Evolutionary conservation across 2,329 filamentous ascomycete species (phyloP).

Genomic region (Myriosclerotinia curreyana): DNA sequence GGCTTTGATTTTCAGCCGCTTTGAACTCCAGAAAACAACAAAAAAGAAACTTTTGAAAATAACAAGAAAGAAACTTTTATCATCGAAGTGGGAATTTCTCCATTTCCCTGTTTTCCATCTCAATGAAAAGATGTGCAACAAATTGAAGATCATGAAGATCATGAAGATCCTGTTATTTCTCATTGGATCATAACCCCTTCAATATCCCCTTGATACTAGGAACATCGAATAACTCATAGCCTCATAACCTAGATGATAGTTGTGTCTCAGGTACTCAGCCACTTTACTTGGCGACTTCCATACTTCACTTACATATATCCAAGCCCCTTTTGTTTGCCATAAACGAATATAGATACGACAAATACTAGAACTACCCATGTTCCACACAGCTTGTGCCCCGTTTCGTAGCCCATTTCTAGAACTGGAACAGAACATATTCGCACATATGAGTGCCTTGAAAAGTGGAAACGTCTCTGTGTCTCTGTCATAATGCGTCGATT

Average conservation of each 20-base stretch:
- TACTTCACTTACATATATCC: too few relatives aligned
- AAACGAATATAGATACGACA: constrained; percentile 46
- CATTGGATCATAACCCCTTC: not conserved
- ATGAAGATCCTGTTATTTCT: not conserved
- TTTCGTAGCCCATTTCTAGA: not conserved
- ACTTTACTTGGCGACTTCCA: too few relatives aligned
- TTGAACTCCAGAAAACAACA: not conserved
- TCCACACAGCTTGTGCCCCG: constrained; percentile 67
- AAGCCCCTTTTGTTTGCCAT: too few relatives aligned
- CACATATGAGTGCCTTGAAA: constrained; percentile 53
- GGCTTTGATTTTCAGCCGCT: constrained; percentile 10
- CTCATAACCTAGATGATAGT: too few relatives aligned
- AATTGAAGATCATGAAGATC: not conserved
- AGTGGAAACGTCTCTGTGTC: constrained; percentile 25
- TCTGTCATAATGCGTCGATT: constrained; percentile 66
- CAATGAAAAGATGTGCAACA: constrained; percentile 10
- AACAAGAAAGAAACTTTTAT: not conserved
- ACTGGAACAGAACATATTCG: constrained; percentile 52
- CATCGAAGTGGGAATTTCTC: not conserved
- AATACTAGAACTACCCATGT: constrained; percentile 50
- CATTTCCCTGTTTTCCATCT: constrained; percentile 11
- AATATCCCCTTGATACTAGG: not conserved
- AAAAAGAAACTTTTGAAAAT: not conserved
- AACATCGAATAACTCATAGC: not conserved
- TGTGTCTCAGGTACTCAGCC: too few relatives aligned